Base-by-base conservation (phyloP, 2,329 filamentous ascomycete genomes). In the Lecanicillium sp. region DNA sequence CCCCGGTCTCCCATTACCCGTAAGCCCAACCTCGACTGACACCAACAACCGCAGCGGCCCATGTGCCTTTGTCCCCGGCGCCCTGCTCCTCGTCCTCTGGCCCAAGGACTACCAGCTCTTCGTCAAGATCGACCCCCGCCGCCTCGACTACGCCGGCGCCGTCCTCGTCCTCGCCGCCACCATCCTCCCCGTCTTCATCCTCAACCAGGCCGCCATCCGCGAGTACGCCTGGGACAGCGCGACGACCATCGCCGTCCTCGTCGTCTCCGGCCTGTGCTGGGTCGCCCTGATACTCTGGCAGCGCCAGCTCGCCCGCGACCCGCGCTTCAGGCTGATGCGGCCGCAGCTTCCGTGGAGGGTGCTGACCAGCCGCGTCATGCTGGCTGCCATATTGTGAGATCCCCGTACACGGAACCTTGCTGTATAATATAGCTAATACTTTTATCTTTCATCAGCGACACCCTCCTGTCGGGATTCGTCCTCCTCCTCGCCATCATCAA, bases 141-240 rank as follows among this genome's bases (percentile, higher is more conserved):
- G 23, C 15, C 49, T 51, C 20, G 49, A 51, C 39, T 51, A 51
- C 15, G 27, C 44, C 21, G 49, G 49, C 20, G 44, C 44, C 29
- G 10, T 56, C 15, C 44, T 58, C 15, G 43, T 56, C 17, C 30
- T 57, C 20, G 44, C 40, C 5, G 53, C 45, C 15, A 55, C 55
- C 2, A 51, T 57, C 10, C 49, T 58, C 6, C 53, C 56, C 14
- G 55, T 58, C 26, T 58, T 58, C 48, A 55, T 55, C 36, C 49
- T 56, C 20, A 55, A 58, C 44, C 50, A 56, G 36, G 53, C 45
- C 11, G 52, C 53, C 19, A 52, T 54, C 33, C 49, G 49, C 35
- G 53, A 54, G 20, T 58, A 56, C 30, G 45, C 50, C 29, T 58
- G 56, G 56, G 30, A 43, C 38, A 55, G 54, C 46, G 45, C 43